Base-by-base conservation (phyloP, 2,329 filamentous ascomycete species). In the Phaeosphaeria sp. region DNA sequence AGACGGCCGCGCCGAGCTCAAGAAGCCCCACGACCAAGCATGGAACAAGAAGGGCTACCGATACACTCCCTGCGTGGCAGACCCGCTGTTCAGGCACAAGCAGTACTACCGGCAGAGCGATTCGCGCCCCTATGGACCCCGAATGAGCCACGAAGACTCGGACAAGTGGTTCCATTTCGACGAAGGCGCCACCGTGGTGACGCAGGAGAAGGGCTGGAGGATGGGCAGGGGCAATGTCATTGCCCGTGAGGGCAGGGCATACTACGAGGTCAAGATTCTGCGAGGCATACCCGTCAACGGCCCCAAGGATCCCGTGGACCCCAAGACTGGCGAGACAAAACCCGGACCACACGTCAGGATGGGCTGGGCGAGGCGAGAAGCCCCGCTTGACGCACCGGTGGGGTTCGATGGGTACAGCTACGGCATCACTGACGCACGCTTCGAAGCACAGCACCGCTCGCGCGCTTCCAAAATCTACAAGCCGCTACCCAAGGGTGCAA, bases 331-430 rank as follows among this genome's bases (percentile, higher is more conserved):
- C 44, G 73, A 78, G 48, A 72, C 71, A 1, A 51, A 83, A 81
- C 70, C 91, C 84, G 77, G 83, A 75, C 74, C 83, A 68, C 74
- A 83, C 79, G 82, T 98, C 22, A 90, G 95, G 7, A 86, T 98
- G 74, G 96, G 96, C 3, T 98, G 92, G 82, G 91, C 91, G 2
- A 81, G 92, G 60, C 83, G 92, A 49, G 92, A 96, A 74, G 91
- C 92, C 11, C 91, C 90, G 0, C 79, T 95, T 1, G 92, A 96
- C 76, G 90, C 89, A 0, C 92, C 92, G 0, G 91, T 95, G 0
- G 92, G 92, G 1, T 95, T 92, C 66, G 92, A 96, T 72, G 91
- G 91, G 43, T 97, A 98, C 79, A 96, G 93, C 73, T 98, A 98
- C 74, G 94, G 91, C 46, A 87, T 98, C 56, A 90, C 93, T 44